Evolutionary conservation across 139 green algal genomes (phyloP), one percentile per base, ranked within the genome.

Genomic region (Ettlia oleoabundans): DNA sequence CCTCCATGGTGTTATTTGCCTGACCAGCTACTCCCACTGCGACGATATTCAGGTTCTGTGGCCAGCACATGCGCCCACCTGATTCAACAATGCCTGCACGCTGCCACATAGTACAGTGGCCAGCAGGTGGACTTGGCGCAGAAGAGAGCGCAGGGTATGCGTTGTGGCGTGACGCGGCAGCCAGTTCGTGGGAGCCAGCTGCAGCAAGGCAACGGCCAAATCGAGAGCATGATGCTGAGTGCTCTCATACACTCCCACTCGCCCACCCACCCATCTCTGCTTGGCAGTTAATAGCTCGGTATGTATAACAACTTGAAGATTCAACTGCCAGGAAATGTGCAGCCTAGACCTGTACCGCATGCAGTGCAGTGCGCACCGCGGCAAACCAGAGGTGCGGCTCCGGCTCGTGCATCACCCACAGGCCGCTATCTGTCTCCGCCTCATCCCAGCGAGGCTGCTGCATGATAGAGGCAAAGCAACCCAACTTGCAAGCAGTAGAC

Each of bases 341-440:
- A 41, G 63, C n/a, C 63, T 42, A 30, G n/a, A 28, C n/a, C 9
- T 4, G 18, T 21, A 41, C 30, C n/a, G 13, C 24, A 6, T 41
- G 28, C 18, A n/a, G 30, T n/a, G 5, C 66, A 74, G 47, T 22
- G 35, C 69, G 42, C 64, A 86, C 85, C 78, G 85, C 35, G 30
- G 84, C 74, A 47, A 90, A 64, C 58, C 70, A 83, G 35, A 90
- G 78, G 78, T 68, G 13, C 8, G 65, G 53, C 76, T 90, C 80
- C 9, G 80, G 42, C 64, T 76, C 35, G 47, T 82, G 76, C n/a
- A 82, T 64, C 37, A 83, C 68, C 86, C 86, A 90, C 1, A 67
- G 21, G 55, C 64, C 30, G 33, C 55, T 47, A 35, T 84, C 84
- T 21, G 86, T 89, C 51, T 89, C 79, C 30, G 71, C 82, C 4